These are phyloP conservation scores for Fomitopsis pulvina DNA, from an alignment of 768 basidiomycete species.

Conservation along the genomic window DNA sequence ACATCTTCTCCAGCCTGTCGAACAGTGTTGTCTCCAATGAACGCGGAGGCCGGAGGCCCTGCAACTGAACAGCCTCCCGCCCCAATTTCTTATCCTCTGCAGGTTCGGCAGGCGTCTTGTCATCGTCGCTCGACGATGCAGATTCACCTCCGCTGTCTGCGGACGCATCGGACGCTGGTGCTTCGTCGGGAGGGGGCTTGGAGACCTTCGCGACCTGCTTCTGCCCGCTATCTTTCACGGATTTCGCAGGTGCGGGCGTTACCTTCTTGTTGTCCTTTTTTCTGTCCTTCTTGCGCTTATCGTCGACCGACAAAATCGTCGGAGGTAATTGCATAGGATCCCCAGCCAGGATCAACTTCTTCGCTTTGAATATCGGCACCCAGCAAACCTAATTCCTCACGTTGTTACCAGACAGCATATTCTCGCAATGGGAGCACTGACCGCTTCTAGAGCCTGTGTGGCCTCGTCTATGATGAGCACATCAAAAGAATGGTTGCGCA, in stretches of 20 bases:
- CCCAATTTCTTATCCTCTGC: slow-evolving; percentile 6
- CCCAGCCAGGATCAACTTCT: slow-evolving; percentile 85
- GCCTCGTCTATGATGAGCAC: slow-evolving; percentile 97
- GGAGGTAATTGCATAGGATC: slow-evolving; percentile 96
- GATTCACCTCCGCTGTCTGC: background rate
- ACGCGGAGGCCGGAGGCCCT: slow-evolving; percentile 47
- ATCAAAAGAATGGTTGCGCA: slow-evolving; percentile 77
- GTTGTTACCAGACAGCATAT: background rate
- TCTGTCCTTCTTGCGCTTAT: slow-evolving; percentile 20
- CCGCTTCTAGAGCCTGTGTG: slow-evolving; percentile 93
- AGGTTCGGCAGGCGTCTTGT: slow-evolving; percentile 4
- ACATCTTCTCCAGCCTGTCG: slow-evolving; percentile 85
- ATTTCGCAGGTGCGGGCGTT: background rate
- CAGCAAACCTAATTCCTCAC: slow-evolving; percentile 64
- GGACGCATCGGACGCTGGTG: background rate
- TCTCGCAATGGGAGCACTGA: slow-evolving; percentile 19
- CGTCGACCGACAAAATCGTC: slow-evolving; percentile 70
- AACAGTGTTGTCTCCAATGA: slow-evolving; percentile 88
- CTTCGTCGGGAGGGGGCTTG: background rate
- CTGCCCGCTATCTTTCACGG: background rate
- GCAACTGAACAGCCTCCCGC: background rate
- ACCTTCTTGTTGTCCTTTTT: background rate
- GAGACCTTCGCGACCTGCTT: background rate
- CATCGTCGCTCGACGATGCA: slow-evolving; percentile 3
- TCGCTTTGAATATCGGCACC: slow-evolving; percentile 91